Conservation (phyloP, 257 asterid genomes). For the Solanum infundibuliforme region DNA sequence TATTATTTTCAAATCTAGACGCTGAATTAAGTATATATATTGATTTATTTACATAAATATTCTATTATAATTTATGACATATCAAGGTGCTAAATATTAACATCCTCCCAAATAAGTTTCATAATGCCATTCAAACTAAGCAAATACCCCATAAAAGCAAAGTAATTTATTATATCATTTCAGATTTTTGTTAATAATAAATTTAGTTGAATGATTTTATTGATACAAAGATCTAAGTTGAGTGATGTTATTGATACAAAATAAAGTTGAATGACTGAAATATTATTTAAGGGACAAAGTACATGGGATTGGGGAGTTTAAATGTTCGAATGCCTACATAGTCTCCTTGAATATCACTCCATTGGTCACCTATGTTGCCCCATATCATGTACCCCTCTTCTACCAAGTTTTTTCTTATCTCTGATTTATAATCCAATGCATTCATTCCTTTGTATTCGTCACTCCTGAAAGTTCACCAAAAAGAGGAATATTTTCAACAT, state of each 20-base stretch:
- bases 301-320: constrained; percentile 59
- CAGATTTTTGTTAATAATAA: too few species aligned
- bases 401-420: constrained; percentile 29
- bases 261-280: background rate
- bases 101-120: too few species aligned
- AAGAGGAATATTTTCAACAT: background rate
- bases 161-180: too few species aligned
- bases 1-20: too few species aligned
- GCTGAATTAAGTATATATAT: too few species aligned
- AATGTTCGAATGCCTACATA: constrained; percentile 38
- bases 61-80: too few species aligned
- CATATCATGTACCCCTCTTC: constrained; percentile 43
- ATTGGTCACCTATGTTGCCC: constrained; percentile 61
- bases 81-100: too few species aligned
- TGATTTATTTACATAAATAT: too few species aligned
- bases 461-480: constrained; percentile 9
- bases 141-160: too few species aligned
- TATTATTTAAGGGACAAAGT: constrained; percentile 35
- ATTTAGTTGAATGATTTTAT: background rate
- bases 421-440: constrained; percentile 33
- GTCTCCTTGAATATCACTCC: constrained; percentile 57
- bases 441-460: constrained; percentile 31
- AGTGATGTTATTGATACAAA: too few species aligned
- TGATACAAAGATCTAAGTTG: too few species aligned
- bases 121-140: too few species aligned